Conservation (phyloP, 2,329 filamentous ascomycete genomes). For the Xylaria sp. region DNA sequence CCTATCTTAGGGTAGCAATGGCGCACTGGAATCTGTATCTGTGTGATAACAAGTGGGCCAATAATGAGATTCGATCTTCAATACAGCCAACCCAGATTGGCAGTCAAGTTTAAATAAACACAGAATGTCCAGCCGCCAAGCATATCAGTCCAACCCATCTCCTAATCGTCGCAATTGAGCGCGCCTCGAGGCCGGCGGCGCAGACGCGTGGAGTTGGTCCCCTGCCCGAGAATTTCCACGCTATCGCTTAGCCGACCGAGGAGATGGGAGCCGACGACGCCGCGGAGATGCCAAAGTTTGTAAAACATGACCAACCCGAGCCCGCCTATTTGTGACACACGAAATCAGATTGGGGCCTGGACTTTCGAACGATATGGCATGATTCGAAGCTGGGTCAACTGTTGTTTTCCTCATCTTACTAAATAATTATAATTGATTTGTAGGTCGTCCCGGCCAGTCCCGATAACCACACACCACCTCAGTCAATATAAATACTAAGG, state of each 20-base stretch:
- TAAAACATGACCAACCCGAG: conserved; percentile 6
- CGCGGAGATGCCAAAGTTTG: conserved; percentile 31
- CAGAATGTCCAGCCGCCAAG: neutral
- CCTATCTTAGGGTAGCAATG: neutral
- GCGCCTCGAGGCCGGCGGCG: neutral
- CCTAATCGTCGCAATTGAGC: neutral
- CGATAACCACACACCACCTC: neutral
- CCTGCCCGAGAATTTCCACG: conserved; percentile 22
- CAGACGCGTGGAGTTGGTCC: neutral
- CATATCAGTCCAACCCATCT: neutral
- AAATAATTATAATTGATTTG: neutral
- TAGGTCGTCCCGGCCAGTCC: conserved; percentile 22
- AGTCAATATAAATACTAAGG: conserved; percentile 20
- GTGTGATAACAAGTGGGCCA: neutral
- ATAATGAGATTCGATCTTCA: conserved; percentile 9
- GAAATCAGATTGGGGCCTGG: neutral
- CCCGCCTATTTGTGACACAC: conserved; percentile 25
- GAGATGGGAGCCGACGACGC: conserved; percentile 15
- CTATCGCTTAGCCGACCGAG: conserved; percentile 12
- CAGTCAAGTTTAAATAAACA: neutral
- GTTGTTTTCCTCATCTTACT: neutral
- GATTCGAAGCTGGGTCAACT: conserved; percentile 11
- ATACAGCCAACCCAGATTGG: neutral
- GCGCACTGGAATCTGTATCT: neutral
- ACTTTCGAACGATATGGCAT: conserved; percentile 30